A percentile compares a stretch with the other conserved stretches of the same genome.
Evolutionary conservation across 345 rosid species (phyloP).

Genomic region (Luvunga scandens): DNA sequence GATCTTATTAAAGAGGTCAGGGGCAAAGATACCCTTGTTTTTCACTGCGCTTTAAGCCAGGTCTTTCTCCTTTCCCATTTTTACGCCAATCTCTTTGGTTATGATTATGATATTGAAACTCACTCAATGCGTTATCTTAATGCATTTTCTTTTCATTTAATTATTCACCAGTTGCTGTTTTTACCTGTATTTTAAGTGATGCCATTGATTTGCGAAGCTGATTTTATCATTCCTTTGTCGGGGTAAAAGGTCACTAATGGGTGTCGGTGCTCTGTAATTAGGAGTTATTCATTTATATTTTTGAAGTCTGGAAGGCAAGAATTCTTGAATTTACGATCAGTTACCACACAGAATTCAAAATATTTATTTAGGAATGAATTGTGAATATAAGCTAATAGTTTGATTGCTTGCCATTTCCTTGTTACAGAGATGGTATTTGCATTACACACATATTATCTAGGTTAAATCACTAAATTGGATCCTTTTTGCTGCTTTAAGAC

Average conservation of each 20-base stretch:
- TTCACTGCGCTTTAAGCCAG: conserved; percentile 98
- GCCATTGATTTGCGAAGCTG: no score
- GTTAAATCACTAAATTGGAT: not conserved
- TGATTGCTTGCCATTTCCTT: not conserved
- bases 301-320: not conserved
- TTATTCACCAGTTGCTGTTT: no score
- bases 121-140: no score
- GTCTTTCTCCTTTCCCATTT: conserved; percentile 24
- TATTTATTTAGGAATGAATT: not conserved
- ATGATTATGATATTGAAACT: not conserved
- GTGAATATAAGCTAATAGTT: not conserved
- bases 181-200: no score
- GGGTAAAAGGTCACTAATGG: no score
- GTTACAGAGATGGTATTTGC: not conserved
- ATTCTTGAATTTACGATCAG: not conserved
- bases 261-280: no score
- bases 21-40: conserved; percentile 93
- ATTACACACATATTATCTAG: not conserved
- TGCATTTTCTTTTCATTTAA: no score
- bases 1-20: conserved; percentile 67
- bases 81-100: not conserved
- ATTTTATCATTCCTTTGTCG: no score
- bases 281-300: no score
- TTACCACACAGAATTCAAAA: not conserved
- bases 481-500: not conserved